phyloP scores from a whole-genome alignment of 106 monocot species.

The Apostasia ramifera region DNA sequence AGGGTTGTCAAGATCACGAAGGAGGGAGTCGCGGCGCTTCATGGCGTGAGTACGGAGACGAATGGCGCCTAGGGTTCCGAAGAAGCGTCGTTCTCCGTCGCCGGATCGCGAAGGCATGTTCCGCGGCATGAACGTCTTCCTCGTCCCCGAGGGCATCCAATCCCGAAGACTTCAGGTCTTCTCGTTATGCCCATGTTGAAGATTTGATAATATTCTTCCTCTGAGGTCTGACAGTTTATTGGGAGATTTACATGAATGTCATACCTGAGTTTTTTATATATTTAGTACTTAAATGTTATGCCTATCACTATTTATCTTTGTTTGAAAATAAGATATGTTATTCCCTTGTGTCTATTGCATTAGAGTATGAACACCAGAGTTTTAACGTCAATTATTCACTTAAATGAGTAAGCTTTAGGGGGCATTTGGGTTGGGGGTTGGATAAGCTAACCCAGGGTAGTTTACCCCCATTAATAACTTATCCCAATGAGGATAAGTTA shows the following conservation, averaged over 20 bases:
- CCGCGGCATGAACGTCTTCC: slow-evolving; percentile 50
- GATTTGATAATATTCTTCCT: neutral
- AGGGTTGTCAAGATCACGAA: too few relatives aligned
- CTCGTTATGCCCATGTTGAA: neutral
- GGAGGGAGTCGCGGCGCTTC: too few relatives aligned
- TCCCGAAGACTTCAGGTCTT: slow-evolving; percentile 40
- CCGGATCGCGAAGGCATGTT: slow-evolving; percentile 50
- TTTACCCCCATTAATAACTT: too few relatives aligned
- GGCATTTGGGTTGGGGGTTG: too few relatives aligned
- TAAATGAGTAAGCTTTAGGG: too few relatives aligned
- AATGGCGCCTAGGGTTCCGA: slow-evolving; percentile 1
- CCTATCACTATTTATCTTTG: neutral
- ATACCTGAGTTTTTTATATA: neutral
- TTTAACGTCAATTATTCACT: too few relatives aligned
- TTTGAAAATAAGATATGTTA: neutral
- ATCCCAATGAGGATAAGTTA: too few relatives aligned
- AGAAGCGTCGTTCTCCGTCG: slow-evolving; percentile 3
- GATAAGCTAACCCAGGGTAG: too few relatives aligned
- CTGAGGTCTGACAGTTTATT: too few relatives aligned
- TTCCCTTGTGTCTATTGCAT: neutral
- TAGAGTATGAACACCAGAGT: too few relatives aligned
- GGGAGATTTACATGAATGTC: too few relatives aligned
- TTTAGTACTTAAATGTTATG: neutral
- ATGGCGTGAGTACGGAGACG: too few relatives aligned
- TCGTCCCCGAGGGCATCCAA: slow-evolving; percentile 38